Conservation (phyloP, 331 rosid species). For the Rhamnella rubrinervis region DNA sequence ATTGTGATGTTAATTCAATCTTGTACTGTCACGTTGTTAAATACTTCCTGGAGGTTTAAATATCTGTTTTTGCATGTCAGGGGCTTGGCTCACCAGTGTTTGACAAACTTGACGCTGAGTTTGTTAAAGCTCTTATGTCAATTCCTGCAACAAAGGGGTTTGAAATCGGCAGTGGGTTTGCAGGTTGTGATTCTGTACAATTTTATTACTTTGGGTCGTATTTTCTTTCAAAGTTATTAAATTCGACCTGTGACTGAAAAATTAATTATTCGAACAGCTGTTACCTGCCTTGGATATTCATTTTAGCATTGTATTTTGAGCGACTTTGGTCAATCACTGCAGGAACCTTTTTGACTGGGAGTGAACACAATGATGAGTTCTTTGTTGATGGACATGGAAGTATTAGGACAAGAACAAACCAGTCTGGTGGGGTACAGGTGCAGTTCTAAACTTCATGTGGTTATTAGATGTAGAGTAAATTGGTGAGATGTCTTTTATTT, state of each 20-base stretch:
- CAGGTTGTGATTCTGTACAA: slow-evolving; percentile 49
- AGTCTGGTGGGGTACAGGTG: slow-evolving; percentile 99
- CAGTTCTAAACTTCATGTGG: slow-evolving; percentile 11
- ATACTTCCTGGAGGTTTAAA: slow-evolving; percentile 6
- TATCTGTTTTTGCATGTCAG: slow-evolving; percentile 38
- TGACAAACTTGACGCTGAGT: slow-evolving; percentile 96
- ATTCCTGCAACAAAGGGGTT: slow-evolving; percentile 98
- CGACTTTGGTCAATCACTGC: slow-evolving; percentile 23
- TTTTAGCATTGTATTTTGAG: slow-evolving; percentile 5
- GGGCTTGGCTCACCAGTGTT: slow-evolving; percentile 99
- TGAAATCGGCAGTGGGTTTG: slow-evolving; percentile 91
- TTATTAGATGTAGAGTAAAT: slow-evolving; percentile 16
- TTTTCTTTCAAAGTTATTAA: slow-evolving; percentile 18
- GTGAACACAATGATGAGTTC: slow-evolving; percentile 94
- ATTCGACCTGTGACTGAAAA: slow-evolving; percentile 17
- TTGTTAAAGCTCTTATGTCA: slow-evolving; percentile 89
- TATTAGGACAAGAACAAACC: slow-evolving; percentile 84
- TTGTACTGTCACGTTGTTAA: neutral
- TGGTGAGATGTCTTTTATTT: slow-evolving; percentile 9
- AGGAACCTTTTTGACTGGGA: slow-evolving; percentile 94
- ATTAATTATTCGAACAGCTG: slow-evolving; percentile 3
- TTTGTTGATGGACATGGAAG: slow-evolving; percentile 63
- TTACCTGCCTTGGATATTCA: slow-evolving; percentile 16
- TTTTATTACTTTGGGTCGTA: slow-evolving; percentile 1
- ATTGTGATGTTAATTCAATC: neutral